Evolutionary conservation across 1,284 basidiomycete species (phyloP).

Genomic region (Flammula alnicola): DNA sequence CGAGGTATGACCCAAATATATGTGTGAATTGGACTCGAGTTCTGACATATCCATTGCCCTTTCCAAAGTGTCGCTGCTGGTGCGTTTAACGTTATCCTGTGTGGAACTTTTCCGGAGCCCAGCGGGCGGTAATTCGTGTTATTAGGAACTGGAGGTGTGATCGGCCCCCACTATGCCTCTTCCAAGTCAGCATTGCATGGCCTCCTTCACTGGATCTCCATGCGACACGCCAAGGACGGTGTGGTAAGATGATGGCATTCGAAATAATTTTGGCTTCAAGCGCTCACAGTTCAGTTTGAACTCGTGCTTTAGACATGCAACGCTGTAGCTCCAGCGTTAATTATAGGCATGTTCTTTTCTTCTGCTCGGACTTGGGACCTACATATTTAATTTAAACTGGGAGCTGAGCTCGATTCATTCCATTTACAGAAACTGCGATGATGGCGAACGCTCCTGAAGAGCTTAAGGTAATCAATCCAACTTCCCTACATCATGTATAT

Average conservation of each 20-base stretch:
- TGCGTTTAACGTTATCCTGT: conserved; percentile 9
- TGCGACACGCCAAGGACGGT: conserved; percentile 54
- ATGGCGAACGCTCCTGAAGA: conserved; percentile 45
- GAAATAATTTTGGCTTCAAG: too few relatives aligned
- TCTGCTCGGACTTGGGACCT: neutral
- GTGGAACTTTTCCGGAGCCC: too few relatives aligned
- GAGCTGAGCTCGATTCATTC: neutral
- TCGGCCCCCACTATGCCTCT: conserved; percentile 61
- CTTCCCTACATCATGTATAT: too few relatives aligned
- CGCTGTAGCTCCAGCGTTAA: conserved; percentile 56
- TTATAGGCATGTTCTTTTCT: conserved; percentile 40
- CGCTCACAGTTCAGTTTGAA: too few relatives aligned
- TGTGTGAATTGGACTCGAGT: neutral
- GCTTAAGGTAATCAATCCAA: conserved; percentile 35
- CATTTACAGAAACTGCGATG: conserved; percentile 49
- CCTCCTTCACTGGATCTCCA: conserved; percentile 58
- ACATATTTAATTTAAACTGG: neutral
- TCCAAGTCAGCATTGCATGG: conserved; percentile 61
- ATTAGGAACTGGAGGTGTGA: conserved; percentile 51
- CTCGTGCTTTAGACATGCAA: conserved; percentile 51
- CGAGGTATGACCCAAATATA: conserved; percentile 48
- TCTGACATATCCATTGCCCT: neutral
- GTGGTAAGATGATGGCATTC: conserved; percentile 43
- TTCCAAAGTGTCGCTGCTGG: conserved; percentile 36
- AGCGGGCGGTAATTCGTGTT: too few relatives aligned